Conservation (phyloP, 2,329 filamentous ascomycete species). For the Aspergillus flavus region DNA sequence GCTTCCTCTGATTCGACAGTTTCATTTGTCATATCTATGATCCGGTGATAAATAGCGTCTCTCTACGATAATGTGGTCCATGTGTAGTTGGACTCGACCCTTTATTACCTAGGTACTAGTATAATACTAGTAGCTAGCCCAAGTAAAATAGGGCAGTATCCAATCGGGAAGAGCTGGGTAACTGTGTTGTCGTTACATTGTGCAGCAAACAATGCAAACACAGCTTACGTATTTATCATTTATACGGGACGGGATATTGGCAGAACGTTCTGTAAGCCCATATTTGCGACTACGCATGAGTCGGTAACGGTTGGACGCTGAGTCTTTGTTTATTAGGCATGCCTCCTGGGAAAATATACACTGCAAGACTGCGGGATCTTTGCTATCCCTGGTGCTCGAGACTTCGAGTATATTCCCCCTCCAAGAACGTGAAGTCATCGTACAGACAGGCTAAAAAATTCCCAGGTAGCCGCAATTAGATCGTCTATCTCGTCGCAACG, state of each 20-base stretch:
- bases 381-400: conserved; percentile 15
- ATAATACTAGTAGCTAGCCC: not conserved
- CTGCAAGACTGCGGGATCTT: conserved; percentile 23
- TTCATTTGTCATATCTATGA: not conserved
- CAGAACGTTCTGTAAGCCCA: not conserved
- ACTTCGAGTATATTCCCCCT: conserved; percentile 22
- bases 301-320: not conserved
- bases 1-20: not conserved
- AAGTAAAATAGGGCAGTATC: not conserved
- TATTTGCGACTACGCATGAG: not conserved
- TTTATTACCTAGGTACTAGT: not conserved
- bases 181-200: not conserved
- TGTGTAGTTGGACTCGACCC: not conserved
- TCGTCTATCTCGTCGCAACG: conserved; percentile 10
- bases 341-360: conserved; percentile 24
- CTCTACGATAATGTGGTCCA: not conserved
- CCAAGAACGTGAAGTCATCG: conserved; percentile 7
- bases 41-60: not conserved
- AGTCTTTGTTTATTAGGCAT: conserved; percentile 18
- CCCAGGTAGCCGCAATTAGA: conserved; percentile 14
- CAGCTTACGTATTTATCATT: not conserved
- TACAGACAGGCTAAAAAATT: conserved; percentile 11
- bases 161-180: not conserved
- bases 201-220: conserved; percentile 38
- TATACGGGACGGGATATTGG: not conserved